phyloP scores from a whole-genome alignment of 2,329 filamentous ascomycete species.

The Trichoderma polysporum region DNA sequence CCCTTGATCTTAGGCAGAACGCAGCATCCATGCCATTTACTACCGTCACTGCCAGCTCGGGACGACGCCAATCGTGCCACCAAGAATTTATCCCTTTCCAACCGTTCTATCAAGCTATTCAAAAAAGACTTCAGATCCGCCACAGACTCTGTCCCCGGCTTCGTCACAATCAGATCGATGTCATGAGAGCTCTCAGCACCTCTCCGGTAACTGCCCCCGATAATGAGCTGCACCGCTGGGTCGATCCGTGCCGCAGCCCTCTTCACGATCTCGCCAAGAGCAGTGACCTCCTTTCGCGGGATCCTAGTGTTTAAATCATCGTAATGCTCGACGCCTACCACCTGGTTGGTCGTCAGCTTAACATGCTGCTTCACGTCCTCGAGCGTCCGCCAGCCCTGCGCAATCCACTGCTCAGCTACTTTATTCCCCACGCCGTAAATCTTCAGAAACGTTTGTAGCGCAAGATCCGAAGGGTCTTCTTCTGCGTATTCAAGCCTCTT shows the following conservation, averaged over 20 bases:
- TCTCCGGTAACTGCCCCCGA: slow-evolving; percentile 83
- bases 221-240: slow-evolving; percentile 63
- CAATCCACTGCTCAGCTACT: slow-evolving; percentile 74
- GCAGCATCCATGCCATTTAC: slow-evolving; percentile 88
- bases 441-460: slow-evolving; percentile 68
- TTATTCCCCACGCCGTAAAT: slow-evolving; percentile 75
- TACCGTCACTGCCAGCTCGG: slow-evolving; percentile 51
- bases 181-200: slow-evolving; percentile 74
- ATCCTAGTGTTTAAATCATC: slow-evolving; percentile 78
- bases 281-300: slow-evolving; percentile 70
- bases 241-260: slow-evolving; percentile 61
- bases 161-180: slow-evolving; percentile 82
- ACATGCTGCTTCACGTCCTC: slow-evolving; percentile 65
- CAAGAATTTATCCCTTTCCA: slow-evolving; percentile 65
- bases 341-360: slow-evolving; percentile 66
- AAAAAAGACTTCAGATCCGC: slow-evolving; percentile 63
- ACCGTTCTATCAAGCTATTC: slow-evolving; percentile 58
- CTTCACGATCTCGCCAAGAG: slow-evolving; percentile 65
- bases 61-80: slow-evolving; percentile 65
- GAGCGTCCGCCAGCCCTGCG: slow-evolving; percentile 71
- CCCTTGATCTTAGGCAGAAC: slow-evolving; percentile 55
- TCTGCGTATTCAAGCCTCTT: slow-evolving; percentile 69
- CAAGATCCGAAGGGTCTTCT: slow-evolving; percentile 62
- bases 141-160: slow-evolving; percentile 53
- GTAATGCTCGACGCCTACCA: slow-evolving; percentile 75